These are phyloP conservation scores for Trichoderma virens DNA, from an alignment of 495 filamentous ascomycete genomes.

Conservation along the genomic window DNA sequence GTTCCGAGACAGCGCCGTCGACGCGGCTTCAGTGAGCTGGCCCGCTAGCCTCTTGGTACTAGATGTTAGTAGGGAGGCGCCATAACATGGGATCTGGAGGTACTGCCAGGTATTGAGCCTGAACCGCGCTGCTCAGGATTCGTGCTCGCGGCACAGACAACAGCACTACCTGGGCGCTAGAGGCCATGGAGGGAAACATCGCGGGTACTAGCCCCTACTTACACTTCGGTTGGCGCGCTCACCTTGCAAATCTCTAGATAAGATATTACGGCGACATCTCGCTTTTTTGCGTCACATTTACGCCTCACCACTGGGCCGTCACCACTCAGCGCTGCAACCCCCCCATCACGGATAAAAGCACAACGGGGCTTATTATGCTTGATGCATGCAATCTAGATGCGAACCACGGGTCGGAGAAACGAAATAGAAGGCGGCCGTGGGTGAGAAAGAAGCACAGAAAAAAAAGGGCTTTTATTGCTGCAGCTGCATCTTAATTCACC, in stretches of 20 bases:
- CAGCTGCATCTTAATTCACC: background rate
- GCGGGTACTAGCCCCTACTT: background rate
- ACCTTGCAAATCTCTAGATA: background rate
- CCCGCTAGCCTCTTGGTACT: background rate
- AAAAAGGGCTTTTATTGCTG: background rate
- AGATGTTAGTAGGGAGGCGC: background rate
- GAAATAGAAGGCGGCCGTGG: too few species aligned
- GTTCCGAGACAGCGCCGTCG: conserved; percentile 3
- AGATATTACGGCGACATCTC: background rate
- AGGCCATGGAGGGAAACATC: background rate
- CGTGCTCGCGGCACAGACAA: too few species aligned
- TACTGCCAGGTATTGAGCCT: too few species aligned
- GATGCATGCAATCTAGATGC: background rate
- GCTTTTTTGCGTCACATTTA: background rate
- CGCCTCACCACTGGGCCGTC: background rate
- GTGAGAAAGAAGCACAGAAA: background rate
- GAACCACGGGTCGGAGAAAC: background rate
- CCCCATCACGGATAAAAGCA: background rate
- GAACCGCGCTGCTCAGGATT: too few species aligned
- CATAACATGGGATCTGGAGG: background rate
- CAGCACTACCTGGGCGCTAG: too few species aligned
- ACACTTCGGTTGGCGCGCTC: background rate
- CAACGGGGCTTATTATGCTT: background rate
- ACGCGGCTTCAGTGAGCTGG: background rate
- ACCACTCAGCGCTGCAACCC: background rate